Base-by-base conservation (phyloP, 2,329 filamentous ascomycete genomes). In the Coniochaeta hoffmannii region DNA sequence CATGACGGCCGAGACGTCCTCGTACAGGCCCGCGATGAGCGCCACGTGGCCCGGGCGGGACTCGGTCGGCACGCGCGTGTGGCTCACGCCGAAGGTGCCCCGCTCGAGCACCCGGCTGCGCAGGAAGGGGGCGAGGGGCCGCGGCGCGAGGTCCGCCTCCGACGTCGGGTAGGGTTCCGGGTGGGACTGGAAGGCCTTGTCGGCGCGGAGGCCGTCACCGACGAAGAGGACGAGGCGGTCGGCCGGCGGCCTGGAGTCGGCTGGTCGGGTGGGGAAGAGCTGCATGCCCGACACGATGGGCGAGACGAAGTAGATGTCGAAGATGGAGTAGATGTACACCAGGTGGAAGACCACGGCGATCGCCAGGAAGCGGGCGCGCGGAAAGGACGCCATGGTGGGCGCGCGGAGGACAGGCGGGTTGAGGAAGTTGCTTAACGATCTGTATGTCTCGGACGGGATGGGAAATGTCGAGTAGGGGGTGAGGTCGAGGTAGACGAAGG, bases 261-360 rank as follows among this genome's bases (percentile, higher is more conserved):
- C 63, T 36, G 81, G 74, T 55, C 86, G 79, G 57, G 91, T 82
- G 49, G 77, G 74, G 71, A 90, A 92, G 58, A 91, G 81, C 66
- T 82, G 84, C 94, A 99, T 99, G 67, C 94, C 94, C 76, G 87
- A 89, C 55, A 97, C 94, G 63, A 99, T 94, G 22, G 94, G 94
- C 69, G 91, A 97, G 68, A 97, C 91, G 68, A 99, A 99, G 74
- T 99, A 97, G 61, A 97, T 94, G 71, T 97, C 92, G 74, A 99
- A 99, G 66, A 97, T 97, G 58, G 91, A 96, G 68, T 87, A 89
- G 56, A 96, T 87, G 71, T 99, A 99, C 61, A 96, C 83, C 54
- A 97, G 71, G 73, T 99, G 95, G 70, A 99, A 99, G 58, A 93
- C 75, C 68, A 97, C 82, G 64, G 94, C 94, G 68, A 96, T 83